These are phyloP conservation scores for Cyclotella atomus DNA, from an alignment of 108 stramenopile species.

Conservation along the genomic window DNA sequence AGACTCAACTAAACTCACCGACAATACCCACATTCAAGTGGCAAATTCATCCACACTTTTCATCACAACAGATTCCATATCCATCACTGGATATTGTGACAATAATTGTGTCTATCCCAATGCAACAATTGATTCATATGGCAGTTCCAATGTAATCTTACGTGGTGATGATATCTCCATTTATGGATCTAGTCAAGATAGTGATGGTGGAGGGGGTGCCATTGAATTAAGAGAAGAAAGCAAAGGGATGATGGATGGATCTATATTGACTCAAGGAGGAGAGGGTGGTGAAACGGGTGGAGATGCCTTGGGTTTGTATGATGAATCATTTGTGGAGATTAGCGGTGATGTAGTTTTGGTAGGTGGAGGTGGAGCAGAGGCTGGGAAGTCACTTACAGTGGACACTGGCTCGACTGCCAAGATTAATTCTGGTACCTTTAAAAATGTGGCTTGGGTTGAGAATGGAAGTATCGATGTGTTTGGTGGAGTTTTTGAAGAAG, in stretches of 20 bases:
- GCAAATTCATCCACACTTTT: not conserved
- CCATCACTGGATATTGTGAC: not conserved
- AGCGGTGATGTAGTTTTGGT: not conserved
- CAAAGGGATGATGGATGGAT: not conserved
- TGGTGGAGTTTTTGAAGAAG: not conserved
- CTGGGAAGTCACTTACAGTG: not conserved
- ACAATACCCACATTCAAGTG: not conserved
- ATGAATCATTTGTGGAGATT: not conserved
- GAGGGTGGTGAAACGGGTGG: not conserved
- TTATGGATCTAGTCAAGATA: not conserved
- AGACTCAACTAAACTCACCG: not conserved
- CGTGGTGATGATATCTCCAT: not conserved
- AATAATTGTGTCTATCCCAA: not conserved
- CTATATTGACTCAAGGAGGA: not conserved
- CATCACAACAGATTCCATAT: not conserved
- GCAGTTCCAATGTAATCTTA: not conserved
- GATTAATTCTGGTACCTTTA: conserved; percentile 2
- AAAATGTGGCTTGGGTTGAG: not conserved
- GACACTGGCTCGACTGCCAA: not conserved
- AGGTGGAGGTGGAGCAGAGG: conserved; percentile 1
- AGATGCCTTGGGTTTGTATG: not conserved
- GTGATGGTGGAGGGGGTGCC: not conserved
- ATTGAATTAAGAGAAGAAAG: not conserved
- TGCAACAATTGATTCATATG: not conserved
- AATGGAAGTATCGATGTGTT: not conserved